phyloP scores from a whole-genome alignment of 2,329 filamentous ascomycete species.

The Fusarium sp. region DNA sequence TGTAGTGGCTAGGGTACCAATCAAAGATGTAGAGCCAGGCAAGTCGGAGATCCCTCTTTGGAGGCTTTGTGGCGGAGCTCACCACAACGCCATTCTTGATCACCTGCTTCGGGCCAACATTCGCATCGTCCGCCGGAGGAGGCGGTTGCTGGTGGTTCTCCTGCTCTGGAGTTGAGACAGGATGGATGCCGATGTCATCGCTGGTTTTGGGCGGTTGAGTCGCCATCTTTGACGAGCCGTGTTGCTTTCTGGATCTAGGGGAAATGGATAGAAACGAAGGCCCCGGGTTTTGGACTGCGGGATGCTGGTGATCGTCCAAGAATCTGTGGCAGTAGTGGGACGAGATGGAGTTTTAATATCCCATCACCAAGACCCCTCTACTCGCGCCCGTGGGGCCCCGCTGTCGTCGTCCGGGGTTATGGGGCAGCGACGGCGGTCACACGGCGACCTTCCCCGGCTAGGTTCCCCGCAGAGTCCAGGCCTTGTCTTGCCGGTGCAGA shows the following conservation, averaged over 20 bases:
- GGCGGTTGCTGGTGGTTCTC: background rate
- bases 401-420: background rate
- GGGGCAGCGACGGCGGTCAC: background rate
- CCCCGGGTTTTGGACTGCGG: background rate
- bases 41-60: constrained; percentile 32
- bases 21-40: constrained; percentile 34
- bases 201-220: background rate
- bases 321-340: background rate
- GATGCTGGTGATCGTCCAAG: background rate
- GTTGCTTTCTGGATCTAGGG: background rate
- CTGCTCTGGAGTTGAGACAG: background rate
- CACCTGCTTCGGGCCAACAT: background rate
- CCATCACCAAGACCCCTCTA: background rate
- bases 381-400: background rate
- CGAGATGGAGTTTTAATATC: background rate
- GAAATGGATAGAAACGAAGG: background rate
- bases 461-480: background rate
- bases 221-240: background rate
- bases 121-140: background rate
- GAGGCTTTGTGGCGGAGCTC: constrained; percentile 37
- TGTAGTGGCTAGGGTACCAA: constrained; percentile 48
- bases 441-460: background rate
- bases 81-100: constrained; percentile 37
- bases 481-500: background rate
- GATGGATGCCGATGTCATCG: background rate